Evolutionary conservation across 2,329 filamentous ascomycete species (phyloP).

Genomic region (Claviceps sp.): DNA sequence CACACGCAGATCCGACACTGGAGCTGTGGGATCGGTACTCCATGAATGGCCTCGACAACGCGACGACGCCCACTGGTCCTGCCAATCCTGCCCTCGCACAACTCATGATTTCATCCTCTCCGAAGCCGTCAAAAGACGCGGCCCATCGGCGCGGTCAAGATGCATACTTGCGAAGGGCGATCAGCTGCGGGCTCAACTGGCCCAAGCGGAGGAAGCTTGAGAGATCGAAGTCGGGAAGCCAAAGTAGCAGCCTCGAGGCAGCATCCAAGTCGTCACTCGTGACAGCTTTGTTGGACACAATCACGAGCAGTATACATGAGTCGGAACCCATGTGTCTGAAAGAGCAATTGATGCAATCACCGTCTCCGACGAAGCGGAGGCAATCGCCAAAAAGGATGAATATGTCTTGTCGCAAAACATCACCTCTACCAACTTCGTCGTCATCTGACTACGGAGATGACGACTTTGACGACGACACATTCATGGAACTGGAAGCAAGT

Average conservation of each 20-base stretch:
- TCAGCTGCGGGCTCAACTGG: conserved; percentile 58
- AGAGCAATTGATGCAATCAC: conserved; percentile 23
- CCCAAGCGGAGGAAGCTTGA: conserved; percentile 55
- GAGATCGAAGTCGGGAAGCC: conserved; percentile 25
- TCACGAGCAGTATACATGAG: conserved; percentile 39
- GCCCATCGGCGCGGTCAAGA: conserved; percentile 26
- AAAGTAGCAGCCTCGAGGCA: conserved; percentile 26
- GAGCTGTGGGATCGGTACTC: conserved; percentile 70
- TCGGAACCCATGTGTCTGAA: conserved; percentile 20
- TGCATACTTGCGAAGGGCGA: conserved; percentile 42
- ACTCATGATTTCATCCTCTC: conserved; percentile 58
- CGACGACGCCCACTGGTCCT: conserved; percentile 28
- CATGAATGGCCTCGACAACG: conserved; percentile 28
- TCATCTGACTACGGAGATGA: conserved; percentile 41
- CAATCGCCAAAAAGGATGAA: conserved; percentile 10
- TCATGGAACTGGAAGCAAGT: conserved; percentile 39
- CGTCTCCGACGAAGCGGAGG: conserved; percentile 29
- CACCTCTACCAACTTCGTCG: conserved; percentile 7
- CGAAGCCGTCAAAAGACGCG: conserved; percentile 38
- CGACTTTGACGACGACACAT: conserved; percentile 45
- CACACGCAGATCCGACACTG: conserved; percentile 56
- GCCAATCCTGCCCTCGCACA: conserved; percentile 47
- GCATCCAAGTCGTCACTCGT: conserved; percentile 43
- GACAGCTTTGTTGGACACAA: conserved; percentile 53
- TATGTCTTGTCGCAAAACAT: conserved; percentile 11